phyloP scores from a whole-genome alignment of 176 grass and related monocot genomes.

The Elaeis guineensis region DNA sequence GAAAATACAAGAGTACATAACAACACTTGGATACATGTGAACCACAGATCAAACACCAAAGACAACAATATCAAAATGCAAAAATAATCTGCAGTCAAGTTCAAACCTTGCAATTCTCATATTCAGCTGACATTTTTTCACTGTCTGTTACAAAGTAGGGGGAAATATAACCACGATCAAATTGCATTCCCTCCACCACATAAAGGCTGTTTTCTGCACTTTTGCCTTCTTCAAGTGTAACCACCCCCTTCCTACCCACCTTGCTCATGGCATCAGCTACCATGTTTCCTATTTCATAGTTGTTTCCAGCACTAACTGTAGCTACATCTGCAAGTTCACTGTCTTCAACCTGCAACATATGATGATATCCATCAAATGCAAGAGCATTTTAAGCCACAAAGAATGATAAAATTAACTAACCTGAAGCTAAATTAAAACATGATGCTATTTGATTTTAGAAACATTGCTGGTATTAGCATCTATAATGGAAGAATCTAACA shows the following conservation, averaged over 20 bases:
- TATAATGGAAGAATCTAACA: neutral
- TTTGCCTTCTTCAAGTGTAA: constrained; percentile 60
- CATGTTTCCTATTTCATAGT: constrained; percentile 57
- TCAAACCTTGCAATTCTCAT: constrained; percentile 67
- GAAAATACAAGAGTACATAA: constrained; percentile 7
- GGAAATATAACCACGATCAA: constrained; percentile 65
- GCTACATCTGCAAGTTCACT: constrained; percentile 60
- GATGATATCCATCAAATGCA: neutral
- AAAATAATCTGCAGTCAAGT: neutral
- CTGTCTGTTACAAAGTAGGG: constrained; percentile 73
- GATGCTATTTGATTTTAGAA: no score
- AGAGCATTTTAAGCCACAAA: no score
- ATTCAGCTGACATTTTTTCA: constrained; percentile 63
- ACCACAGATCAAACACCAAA: neutral
- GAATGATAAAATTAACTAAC: no score
- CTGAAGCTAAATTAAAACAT: no score
- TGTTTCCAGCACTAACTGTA: constrained; percentile 49
- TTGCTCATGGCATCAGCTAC: constrained; percentile 63
- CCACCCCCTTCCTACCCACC: constrained; percentile 52
- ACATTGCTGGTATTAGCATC: no score
- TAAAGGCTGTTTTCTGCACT: constrained; percentile 57
- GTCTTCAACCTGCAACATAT: constrained; percentile 36
- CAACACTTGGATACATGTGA: no score
- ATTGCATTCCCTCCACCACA: constrained; percentile 68
- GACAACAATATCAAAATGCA: neutral